Evolutionary conservation across 2,329 filamentous ascomycete species (phyloP), one percentile per base, ranked within the genome.

Genomic region (Colletotrichum horii): DNA sequence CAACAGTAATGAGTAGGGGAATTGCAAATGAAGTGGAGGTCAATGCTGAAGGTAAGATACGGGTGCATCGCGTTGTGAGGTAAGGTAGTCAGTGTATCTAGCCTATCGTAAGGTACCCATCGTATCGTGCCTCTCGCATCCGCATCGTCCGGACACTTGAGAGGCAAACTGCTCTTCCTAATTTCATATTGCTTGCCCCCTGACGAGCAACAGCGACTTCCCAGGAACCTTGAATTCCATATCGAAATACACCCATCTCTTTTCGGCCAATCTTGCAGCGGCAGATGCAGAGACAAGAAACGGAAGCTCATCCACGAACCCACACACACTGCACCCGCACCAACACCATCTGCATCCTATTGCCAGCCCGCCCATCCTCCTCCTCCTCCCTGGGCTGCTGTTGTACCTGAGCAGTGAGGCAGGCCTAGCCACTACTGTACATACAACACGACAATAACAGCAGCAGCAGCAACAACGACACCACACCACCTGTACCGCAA

Each of bases 231-330:
- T 56, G 26, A 60, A 66, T 55, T 38, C 60, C 71, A 70, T 56
- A 62, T 28, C 58, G 30, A 56, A 26, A 28, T 66, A 67, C 34
- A 52, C 12, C 62, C 69, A 16, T 71, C 55, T 61, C 38, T 19
- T 72, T 56, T 26, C 30, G 68, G 64, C 61, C 67, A 56, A 66
- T 71, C 62, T 75, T 75, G 69, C 69, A 75, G 68, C 62, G 62
- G 72, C 69, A 75, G 69, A 72, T 72, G 62, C 62, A 72, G 55
- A 72, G 68, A 56, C 61, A 66, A 55, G 61, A 64, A 61, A 48
- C 38, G 38, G 38, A 48, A n/a, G 38, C 38, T 48, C 38, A 48
- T n/a, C 30, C 43, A 24, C 32, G 24, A 64, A 56, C 19, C 58
- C 66, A 34, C 58, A 36, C 32, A 32, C 66, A 26, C 58, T 16